Conservation (phyloP, 1,284 basidiomycete genomes). For the Pseudozyma flocculosa region DNA sequence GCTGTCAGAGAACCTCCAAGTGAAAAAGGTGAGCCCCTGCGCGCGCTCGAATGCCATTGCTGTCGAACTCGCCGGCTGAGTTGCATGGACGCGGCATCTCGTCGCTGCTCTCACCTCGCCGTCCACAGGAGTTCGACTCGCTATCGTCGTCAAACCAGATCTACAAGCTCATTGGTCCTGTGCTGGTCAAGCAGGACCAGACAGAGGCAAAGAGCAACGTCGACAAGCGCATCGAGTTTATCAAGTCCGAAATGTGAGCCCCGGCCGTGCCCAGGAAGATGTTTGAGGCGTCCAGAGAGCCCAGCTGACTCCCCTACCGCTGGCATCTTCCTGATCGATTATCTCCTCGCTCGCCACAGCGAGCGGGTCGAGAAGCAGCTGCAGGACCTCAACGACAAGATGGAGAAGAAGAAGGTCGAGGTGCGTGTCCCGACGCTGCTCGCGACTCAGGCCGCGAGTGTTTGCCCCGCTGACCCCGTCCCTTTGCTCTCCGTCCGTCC, state of each 20-base stretch:
- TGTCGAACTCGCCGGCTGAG: too few relatives aligned
- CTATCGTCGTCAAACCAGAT: slow-evolving; percentile 77
- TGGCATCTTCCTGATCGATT: too few relatives aligned
- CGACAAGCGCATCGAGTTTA: slow-evolving; percentile 87
- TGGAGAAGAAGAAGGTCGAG: slow-evolving; percentile 44
- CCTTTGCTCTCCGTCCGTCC: neutral
- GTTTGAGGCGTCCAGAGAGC: too few relatives aligned
- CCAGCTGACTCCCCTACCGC: too few relatives aligned
- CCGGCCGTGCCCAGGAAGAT: too few relatives aligned
- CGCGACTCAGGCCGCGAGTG: too few relatives aligned
- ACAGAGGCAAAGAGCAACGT: slow-evolving; percentile 85
- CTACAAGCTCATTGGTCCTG: slow-evolving; percentile 89
- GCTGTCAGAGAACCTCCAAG: slow-evolving; percentile 84
- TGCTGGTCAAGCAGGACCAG: slow-evolving; percentile 86
- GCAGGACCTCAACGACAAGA: slow-evolving; percentile 34
- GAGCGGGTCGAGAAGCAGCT: slow-evolving; percentile 39
- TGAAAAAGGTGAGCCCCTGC: slow-evolving; percentile 71
- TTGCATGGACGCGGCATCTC: too few relatives aligned
- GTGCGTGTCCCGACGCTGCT: slow-evolving; percentile 11
- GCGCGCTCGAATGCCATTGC: too few relatives aligned
- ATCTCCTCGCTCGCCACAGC: slow-evolving; percentile 7
- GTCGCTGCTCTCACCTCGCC: neutral
- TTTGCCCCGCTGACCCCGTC: neutral
- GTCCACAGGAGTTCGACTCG: slow-evolving; percentile 73
- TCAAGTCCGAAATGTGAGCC: slow-evolving; percentile 80